phyloP scores from a whole-genome alignment of 257 asterid genomes.

The Jacaranda mimosifolia region DNA sequence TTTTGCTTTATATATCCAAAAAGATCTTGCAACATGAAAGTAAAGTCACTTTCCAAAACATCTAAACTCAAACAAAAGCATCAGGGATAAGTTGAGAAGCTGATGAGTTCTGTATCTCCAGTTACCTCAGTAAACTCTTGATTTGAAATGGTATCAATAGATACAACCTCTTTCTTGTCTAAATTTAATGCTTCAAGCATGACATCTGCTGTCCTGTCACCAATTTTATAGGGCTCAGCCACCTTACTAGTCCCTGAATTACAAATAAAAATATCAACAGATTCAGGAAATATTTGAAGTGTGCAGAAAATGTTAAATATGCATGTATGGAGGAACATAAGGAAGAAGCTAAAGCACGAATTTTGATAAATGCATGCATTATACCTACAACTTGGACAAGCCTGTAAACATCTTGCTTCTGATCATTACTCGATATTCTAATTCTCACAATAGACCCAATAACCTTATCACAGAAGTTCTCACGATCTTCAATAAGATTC shows the following conservation, averaged over 20 bases:
- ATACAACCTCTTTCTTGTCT: conserved; percentile 75
- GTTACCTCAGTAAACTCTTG: conserved; percentile 88
- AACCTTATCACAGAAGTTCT: conserved; percentile 68
- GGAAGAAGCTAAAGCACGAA: conserved; percentile 25
- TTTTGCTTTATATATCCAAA: not conserved
- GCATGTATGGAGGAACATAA: not conserved
- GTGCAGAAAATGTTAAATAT: conserved; percentile 2
- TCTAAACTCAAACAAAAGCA: conserved; percentile 25
- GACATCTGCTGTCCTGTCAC: conserved; percentile 71
- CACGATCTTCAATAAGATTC: conserved; percentile 66
- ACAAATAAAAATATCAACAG: conserved; percentile 25
- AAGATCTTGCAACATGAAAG: conserved; percentile 7
- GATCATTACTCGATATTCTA: conserved; percentile 72
- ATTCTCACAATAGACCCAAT: conserved; percentile 87
- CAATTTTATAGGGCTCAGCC: conserved; percentile 77
- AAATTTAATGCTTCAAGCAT: conserved; percentile 89
- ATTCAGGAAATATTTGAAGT: conserved; percentile 10
- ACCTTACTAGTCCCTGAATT: conserved; percentile 74
- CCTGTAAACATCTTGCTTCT: conserved; percentile 81
- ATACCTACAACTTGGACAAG: conserved; percentile 96
- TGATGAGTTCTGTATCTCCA: conserved; percentile 18
- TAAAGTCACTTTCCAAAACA: conserved; percentile 13
- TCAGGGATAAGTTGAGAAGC: conserved; percentile 28
- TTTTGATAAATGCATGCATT: conserved; percentile 26
- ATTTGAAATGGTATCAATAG: conserved; percentile 81